phyloP scores from a whole-genome alignment of 192 early-diverging fungal species.

The Coemansia umbellata region DNA sequence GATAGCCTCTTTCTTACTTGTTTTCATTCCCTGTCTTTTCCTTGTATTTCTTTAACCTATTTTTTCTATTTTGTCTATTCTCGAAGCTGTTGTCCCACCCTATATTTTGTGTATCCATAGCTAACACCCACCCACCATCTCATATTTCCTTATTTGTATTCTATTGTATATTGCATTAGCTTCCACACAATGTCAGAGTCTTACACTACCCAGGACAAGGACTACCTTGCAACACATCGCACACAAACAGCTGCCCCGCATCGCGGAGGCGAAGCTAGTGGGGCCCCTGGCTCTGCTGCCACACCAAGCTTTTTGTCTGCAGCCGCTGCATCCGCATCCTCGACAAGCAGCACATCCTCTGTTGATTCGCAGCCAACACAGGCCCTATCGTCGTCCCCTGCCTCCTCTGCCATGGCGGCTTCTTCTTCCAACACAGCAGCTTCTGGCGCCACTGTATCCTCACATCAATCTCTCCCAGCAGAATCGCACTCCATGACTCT shows the following conservation, averaged over 20 bases:
- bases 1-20: background rate
- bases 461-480: background rate
- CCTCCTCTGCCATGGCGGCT: no score
- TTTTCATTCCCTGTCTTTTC: background rate
- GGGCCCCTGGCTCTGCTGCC: constrained; percentile 1
- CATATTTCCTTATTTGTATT: background rate
- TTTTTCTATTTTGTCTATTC: background rate
- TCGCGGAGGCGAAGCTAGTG: no score
- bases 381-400: no score
- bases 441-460: background rate
- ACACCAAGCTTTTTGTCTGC: constrained; percentile 5
- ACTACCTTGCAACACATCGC: constrained; percentile 42
- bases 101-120: background rate
- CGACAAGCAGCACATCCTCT: background rate
- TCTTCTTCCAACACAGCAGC: background rate
- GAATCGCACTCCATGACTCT: background rate
- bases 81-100: no score
- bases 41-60: background rate
- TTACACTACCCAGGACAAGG: constrained; percentile 47
- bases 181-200: constrained; percentile 34
- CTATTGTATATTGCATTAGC: background rate
- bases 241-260: constrained; percentile 14
- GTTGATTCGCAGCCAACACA: constrained; percentile 3
- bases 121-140: background rate
- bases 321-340: background rate